These are phyloP conservation scores for Lipomyces orientalis DNA, from an alignment of 805 yeast genomes.

Conservation along the genomic window DNA sequence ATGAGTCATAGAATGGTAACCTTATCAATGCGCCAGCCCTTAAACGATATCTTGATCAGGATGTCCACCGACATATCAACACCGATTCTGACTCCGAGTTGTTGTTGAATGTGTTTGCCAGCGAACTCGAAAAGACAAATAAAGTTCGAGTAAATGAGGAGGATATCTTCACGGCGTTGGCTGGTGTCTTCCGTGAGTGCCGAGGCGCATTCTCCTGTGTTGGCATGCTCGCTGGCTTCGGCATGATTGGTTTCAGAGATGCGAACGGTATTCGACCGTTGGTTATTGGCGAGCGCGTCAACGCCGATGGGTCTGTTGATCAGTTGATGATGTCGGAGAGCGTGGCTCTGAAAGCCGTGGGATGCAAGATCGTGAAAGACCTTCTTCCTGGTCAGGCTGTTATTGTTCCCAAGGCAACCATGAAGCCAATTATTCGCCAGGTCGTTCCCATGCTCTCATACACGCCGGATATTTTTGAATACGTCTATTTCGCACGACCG, in stretches of 20 bases:
- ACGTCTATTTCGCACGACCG: slow-evolving; percentile 97
- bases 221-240: slow-evolving; percentile 91
- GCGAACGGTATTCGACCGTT: slow-evolving; percentile 96
- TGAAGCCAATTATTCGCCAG: slow-evolving; percentile 81
- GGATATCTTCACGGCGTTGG: slow-evolving; percentile 83
- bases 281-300: slow-evolving; percentile 78
- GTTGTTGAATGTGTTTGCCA: slow-evolving; percentile 85
- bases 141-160: slow-evolving; percentile 90
- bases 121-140: slow-evolving; percentile 87
- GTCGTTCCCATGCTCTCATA: slow-evolving; percentile 77
- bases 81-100: slow-evolving; percentile 97
- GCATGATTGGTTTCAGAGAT: slow-evolving; percentile 93
- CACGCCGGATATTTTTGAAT: slow-evolving; percentile 96
- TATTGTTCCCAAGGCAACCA: slow-evolving; percentile 78
- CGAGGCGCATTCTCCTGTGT: slow-evolving; percentile 98
- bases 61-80: slow-evolving; percentile 94
- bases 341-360: slow-evolving; percentile 92
- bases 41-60: slow-evolving; percentile 82
- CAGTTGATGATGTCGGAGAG: slow-evolving; percentile 96
- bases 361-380: slow-evolving; percentile 79
- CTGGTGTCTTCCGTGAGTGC: slow-evolving; percentile 75
- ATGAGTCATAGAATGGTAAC: slow-evolving; percentile 66
- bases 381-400: slow-evolving; percentile 96
- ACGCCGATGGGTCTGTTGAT: slow-evolving; percentile 72
- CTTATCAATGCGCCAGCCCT: slow-evolving; percentile 84